Conservation (phyloP, 768 basidiomycete genomes). For the Hemileccinum rubropunctum region DNA sequence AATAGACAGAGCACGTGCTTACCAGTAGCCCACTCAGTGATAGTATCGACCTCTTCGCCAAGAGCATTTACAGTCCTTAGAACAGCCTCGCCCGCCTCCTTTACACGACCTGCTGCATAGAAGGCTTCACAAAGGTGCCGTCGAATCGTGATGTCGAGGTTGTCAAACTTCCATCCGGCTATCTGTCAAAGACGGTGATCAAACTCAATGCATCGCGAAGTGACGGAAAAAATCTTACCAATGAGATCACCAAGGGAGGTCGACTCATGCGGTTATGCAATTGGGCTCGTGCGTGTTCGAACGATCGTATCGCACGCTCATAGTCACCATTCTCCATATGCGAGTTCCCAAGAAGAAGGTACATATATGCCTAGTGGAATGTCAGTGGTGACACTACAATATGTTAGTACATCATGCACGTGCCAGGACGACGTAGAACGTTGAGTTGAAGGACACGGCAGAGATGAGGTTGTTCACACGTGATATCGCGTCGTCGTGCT, state of each 20-base stretch:
- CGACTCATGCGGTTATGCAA: background rate
- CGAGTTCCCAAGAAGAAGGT: slow-evolving; percentile 3
- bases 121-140: slow-evolving; percentile 4
- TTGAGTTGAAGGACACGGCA: background rate
- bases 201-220: too few relatives aligned
- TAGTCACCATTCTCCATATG: background rate
- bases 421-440: background rate
- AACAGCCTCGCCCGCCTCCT: background rate
- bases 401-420: background rate
- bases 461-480: background rate
- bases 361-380: slow-evolving; percentile 6
- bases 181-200: background rate
- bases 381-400: background rate
- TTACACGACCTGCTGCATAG: background rate
- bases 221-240: background rate
- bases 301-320: background rate
- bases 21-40: background rate
- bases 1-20: background rate
- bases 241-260: background rate
- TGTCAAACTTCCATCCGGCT: slow-evolving; percentile 9
- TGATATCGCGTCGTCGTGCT: background rate
- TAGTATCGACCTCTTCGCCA: background rate
- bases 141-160: background rate
- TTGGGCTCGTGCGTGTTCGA: background rate
- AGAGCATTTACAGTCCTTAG: background rate